Base-by-base conservation (phyloP, 768 basidiomycete species). In the Suillus luteus region DNA sequence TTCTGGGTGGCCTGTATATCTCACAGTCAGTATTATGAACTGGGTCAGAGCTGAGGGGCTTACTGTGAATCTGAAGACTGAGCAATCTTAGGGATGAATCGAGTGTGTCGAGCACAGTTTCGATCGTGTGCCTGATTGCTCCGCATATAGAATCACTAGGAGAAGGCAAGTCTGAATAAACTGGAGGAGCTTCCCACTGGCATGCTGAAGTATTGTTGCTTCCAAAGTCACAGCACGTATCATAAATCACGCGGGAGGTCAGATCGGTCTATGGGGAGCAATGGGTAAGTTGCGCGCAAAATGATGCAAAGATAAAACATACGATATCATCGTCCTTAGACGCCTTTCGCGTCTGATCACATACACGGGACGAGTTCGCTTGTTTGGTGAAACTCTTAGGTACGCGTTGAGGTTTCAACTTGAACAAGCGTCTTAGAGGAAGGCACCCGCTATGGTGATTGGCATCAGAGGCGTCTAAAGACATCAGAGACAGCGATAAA, bases 21-120 rank as follows among this genome's bases (percentile, higher is more conserved):
- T 10, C 35, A 55, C 2, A 38, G 64, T 54, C 40, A 58, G 43
- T 55, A 57, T 54, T 54, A 63, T 74, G 55, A 44, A 62, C 67
- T 55, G 63, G 22, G 8, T 12, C 14, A 19, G 19, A 15, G 24
- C 57, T 49, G 37, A 55, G 33, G 2, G 38, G 63, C 83, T 65
- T 71, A 92, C 92, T 82, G 69, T 92, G 91, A 41, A 94, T 91
- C 35, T 85, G 78, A 65, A 91, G 72, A 70, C 91, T 92, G 46
- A 94, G 76, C 27, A 82, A 72, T 31, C 90, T 84, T 46, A 94
- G 79, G 59, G 83, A 75, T 7, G 78, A 65, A 60, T 81, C 79
- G 15, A 89, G 75, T 59, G 78, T 71, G 67, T 88, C 82, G 58
- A 94, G 68, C 48, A 78, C 78, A 3, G 71, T 67, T 60, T 88